phyloP scores from a whole-genome alignment of 108 stramenopile genomes.

The Bacterosira constricta region DNA sequence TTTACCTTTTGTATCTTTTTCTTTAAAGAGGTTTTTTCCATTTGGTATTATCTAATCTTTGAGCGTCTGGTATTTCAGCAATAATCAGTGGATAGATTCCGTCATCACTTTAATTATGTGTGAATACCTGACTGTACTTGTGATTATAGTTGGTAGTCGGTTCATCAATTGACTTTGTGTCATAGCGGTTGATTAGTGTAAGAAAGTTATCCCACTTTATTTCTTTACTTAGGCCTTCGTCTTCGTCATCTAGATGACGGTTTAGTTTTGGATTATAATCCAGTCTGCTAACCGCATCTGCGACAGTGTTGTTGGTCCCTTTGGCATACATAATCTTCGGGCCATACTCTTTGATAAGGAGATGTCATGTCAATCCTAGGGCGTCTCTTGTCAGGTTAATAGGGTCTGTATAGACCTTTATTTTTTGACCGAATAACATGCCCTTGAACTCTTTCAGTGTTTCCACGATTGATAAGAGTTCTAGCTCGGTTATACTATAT shows the following conservation, averaged over 20 bases:
- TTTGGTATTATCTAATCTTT: no score
- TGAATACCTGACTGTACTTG: no score
- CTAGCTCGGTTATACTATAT: constrained; percentile 45
- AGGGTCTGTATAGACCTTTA: constrained; percentile 20
- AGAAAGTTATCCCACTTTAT: no score
- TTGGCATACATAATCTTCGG: constrained; percentile 18
- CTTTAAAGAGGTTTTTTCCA: no score
- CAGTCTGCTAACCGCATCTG: constrained; percentile 18
- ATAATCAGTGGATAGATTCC: constrained; percentile 7
- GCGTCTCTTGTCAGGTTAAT: constrained; percentile 8
- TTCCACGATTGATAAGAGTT: constrained; percentile 59
- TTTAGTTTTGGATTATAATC: no score
- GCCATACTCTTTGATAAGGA: constrained; percentile 8
- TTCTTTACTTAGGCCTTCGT: no score
- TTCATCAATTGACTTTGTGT: no score
- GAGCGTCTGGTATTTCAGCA: background rate
- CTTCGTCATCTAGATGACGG: no score
- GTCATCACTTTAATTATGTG: no score
- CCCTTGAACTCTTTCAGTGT: constrained; percentile 51
- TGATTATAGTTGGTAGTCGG: no score
- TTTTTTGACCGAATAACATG: constrained; percentile 47
- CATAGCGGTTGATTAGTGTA: no score
- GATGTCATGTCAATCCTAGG: constrained; percentile 3
- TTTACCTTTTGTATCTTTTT: no score
- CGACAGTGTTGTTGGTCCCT: constrained; percentile 22